Percentiles rank a stretch among this genome's conserved stretches.
These are phyloP conservation scores for Solanum bulbocastanum DNA, from an alignment of 257 asterid genomes.

Conservation along the genomic window DNA sequence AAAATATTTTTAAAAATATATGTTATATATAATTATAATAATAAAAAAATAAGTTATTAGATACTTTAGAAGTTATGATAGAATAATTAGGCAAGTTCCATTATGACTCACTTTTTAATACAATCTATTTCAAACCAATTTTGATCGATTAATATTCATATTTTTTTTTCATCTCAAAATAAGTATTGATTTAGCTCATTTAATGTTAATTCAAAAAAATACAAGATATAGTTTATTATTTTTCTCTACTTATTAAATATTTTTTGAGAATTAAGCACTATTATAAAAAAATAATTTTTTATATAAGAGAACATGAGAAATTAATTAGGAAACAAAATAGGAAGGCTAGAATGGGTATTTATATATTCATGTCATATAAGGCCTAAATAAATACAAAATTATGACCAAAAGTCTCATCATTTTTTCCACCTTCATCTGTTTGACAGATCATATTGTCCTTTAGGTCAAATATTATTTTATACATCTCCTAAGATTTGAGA, in stretches of 20 bases:
- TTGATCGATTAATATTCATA: background rate
- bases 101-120: background rate
- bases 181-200: no score
- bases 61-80: no score
- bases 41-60: no score
- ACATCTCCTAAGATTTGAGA: background rate
- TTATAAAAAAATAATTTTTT: no score
- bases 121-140: background rate
- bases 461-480: background rate
- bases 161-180: no score
- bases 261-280: no score
- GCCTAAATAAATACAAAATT: background rate
- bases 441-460: background rate
- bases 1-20: no score
- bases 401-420: background rate
- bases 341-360: background rate
- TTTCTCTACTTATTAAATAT: no score
- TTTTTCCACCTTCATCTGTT: background rate
- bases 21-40: no score
- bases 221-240: no score
- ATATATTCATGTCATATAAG: background rate
- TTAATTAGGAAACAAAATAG: background rate
- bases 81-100: background rate
- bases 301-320: background rate
- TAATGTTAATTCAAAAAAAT: no score